A percentile compares a stretch with the other conserved stretches of the same genome.
phyloP scores from a whole-genome alignment of 179 eudicot species.

The Beta lomatogona region DNA sequence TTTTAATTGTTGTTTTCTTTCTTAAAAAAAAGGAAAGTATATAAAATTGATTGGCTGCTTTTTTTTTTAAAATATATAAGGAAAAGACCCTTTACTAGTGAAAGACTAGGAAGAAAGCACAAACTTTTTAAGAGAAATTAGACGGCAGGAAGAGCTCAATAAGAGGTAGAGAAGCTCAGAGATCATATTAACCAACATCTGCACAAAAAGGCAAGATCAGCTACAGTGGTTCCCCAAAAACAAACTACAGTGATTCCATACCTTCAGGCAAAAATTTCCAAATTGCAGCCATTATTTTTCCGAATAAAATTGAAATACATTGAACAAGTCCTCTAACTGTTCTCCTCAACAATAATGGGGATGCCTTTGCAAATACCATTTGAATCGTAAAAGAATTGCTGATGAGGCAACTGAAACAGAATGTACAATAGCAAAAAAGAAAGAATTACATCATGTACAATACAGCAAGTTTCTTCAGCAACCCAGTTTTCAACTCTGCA shows the following conservation, averaged over 20 bases:
- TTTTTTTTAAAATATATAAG: neutral
- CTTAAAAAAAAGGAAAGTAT: too few species aligned
- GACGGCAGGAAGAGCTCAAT: neutral
- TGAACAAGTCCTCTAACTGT: too few species aligned
- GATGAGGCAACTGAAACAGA: slow-evolving; percentile 1
- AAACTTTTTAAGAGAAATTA: neutral
- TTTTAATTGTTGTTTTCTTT: too few species aligned
- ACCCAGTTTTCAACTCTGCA: neutral
- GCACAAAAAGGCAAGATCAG: neutral
- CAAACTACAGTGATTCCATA: neutral
- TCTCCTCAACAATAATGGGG: neutral
- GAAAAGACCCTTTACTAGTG: neutral
- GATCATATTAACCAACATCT: neutral
- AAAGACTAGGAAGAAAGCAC: neutral
- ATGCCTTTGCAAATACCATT: neutral
- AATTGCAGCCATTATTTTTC: neutral
- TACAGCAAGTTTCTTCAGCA: neutral
- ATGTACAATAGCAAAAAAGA: neutral
- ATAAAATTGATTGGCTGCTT: too few species aligned
- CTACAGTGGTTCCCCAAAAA: neutral
- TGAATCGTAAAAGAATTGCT: neutral
- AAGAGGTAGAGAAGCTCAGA: neutral
- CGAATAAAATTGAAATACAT: neutral
- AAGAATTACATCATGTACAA: neutral
- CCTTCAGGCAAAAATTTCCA: neutral